Percentiles rank a stretch among this genome's conserved stretches.
phyloP scores from a whole-genome alignment of 2,329 filamentous ascomycete genomes.

The Cytospora piceae region DNA sequence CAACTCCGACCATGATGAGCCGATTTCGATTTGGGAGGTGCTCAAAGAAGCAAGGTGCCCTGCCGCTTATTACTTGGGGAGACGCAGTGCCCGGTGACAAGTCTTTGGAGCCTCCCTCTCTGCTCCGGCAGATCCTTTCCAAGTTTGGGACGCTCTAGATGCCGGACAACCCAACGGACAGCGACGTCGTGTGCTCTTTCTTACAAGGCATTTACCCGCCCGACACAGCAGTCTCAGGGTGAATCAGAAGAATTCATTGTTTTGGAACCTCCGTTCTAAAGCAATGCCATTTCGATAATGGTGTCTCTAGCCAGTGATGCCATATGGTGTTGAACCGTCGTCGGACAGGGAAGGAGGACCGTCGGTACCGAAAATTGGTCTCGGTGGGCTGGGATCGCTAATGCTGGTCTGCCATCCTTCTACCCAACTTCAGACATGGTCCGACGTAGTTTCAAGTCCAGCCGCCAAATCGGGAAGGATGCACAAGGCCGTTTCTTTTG shows the following conservation, averaged over 20 bases:
- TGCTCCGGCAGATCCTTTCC: background rate
- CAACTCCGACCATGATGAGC: background rate
- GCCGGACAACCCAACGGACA: conserved; percentile 20
- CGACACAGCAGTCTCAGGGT: conserved; percentile 14
- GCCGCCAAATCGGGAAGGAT: conserved; percentile 10
- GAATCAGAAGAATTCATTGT: conserved; percentile 1
- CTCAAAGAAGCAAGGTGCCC: conserved; percentile 16
- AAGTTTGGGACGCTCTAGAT: conserved; percentile 4
- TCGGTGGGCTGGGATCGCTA: conserved; percentile 20
- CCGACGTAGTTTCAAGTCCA: background rate
- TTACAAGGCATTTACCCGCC: conserved; percentile 7
- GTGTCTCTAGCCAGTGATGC: conserved; percentile 12
- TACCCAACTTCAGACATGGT: background rate
- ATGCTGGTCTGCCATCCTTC: conserved; percentile 11
- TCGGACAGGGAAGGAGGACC: conserved; percentile 17
- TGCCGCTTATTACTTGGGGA: background rate
- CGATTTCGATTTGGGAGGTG: background rate
- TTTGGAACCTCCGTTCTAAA: background rate
- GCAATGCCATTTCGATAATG: background rate
- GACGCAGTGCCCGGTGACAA: background rate
- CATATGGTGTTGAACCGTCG: background rate
- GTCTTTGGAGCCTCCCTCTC: background rate
- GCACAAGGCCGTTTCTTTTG: conserved; percentile 9
- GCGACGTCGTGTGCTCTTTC: background rate
- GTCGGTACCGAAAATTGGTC: conserved; percentile 27